Evolutionary conservation across 345 rosid genomes (phyloP).

Genomic region (Bruguiera gymnorhiza): DNA sequence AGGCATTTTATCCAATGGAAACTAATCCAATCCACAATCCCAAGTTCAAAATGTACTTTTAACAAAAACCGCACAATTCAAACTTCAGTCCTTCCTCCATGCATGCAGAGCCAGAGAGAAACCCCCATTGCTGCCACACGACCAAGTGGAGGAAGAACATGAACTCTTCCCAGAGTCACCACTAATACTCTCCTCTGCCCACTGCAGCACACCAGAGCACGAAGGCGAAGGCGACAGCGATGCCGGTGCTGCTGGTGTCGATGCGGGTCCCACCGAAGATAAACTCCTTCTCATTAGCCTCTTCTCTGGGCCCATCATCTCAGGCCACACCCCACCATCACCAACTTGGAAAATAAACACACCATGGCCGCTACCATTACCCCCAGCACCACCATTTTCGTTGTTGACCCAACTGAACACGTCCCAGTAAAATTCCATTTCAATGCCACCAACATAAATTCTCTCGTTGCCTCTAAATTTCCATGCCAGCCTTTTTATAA

Average conservation of each 20-base stretch:
- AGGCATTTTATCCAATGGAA: background rate
- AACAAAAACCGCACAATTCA: background rate
- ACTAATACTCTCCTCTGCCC: slow-evolving; percentile 62
- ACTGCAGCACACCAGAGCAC: slow-evolving; percentile 50
- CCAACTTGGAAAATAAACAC: slow-evolving; percentile 66
- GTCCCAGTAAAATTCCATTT: slow-evolving; percentile 57
- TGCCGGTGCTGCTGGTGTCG: slow-evolving; percentile 3
- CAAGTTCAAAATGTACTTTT: background rate
- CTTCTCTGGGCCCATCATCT: slow-evolving; percentile 57
- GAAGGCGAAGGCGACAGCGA: slow-evolving; percentile 37
- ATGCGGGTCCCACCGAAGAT: slow-evolving; percentile 22
- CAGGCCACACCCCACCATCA: slow-evolving; percentile 61
- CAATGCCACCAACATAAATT: slow-evolving; percentile 35
- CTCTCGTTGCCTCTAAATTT: slow-evolving; percentile 58
- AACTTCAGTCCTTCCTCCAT: slow-evolving; percentile 37
- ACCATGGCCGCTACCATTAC: slow-evolving; percentile 29
- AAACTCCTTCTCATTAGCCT: slow-evolving; percentile 48
- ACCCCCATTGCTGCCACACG: slow-evolving; percentile 46
- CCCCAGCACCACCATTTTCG: background rate
- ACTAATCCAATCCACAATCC: background rate
- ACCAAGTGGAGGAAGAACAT: slow-evolving; percentile 50
- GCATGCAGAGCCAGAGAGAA: slow-evolving; percentile 56
- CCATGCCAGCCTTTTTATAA: slow-evolving; percentile 47
- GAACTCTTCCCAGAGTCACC: slow-evolving; percentile 51
- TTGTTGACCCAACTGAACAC: slow-evolving; percentile 48